These are phyloP conservation scores for Pterocarpus macrocarpus DNA, from an alignment of 306 rosid genomes.

Conservation along the genomic window DNA sequence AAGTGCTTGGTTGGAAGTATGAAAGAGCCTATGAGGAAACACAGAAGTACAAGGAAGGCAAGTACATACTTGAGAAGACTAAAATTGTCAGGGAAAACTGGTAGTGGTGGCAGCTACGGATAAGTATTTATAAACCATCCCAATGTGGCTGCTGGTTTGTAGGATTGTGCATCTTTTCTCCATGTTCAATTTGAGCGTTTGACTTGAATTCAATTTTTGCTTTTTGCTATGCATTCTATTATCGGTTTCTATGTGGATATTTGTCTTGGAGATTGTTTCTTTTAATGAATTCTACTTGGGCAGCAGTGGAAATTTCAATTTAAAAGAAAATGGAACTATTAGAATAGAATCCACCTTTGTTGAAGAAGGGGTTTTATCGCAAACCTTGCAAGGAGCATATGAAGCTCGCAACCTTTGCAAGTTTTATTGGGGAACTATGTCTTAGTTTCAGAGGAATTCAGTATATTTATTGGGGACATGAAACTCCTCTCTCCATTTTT, in stretches of 20 bases:
- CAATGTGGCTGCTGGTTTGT: slow-evolving; percentile 10
- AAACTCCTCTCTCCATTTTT: too few species aligned
- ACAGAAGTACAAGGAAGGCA: slow-evolving; percentile 61
- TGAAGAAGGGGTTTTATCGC: too few species aligned
- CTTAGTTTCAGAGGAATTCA: too few species aligned
- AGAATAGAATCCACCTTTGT: too few species aligned
- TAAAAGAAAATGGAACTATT: neutral
- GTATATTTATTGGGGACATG: too few species aligned
- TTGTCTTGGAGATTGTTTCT: neutral
- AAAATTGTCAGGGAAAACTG: slow-evolving; percentile 47
- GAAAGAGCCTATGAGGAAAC: slow-evolving; percentile 62
- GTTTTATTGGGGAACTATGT: too few species aligned
- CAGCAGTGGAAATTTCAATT: neutral
- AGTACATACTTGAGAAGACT: slow-evolving; percentile 56
- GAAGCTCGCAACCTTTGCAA: too few species aligned
- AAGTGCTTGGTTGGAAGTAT: slow-evolving; percentile 75
- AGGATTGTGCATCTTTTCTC: slow-evolving; percentile 17
- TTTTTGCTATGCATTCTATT: slow-evolving; percentile 41
- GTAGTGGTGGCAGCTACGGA: neutral
- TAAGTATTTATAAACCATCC: slow-evolving; percentile 42
- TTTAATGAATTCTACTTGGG: neutral
- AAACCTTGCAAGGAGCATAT: too few species aligned
- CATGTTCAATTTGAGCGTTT: slow-evolving; percentile 37
- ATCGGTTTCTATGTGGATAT: slow-evolving; percentile 23
- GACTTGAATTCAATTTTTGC: slow-evolving; percentile 27